Conservation (phyloP, 2,329 filamentous ascomycete genomes). For the Tolypocladium ovalisporum region DNA sequence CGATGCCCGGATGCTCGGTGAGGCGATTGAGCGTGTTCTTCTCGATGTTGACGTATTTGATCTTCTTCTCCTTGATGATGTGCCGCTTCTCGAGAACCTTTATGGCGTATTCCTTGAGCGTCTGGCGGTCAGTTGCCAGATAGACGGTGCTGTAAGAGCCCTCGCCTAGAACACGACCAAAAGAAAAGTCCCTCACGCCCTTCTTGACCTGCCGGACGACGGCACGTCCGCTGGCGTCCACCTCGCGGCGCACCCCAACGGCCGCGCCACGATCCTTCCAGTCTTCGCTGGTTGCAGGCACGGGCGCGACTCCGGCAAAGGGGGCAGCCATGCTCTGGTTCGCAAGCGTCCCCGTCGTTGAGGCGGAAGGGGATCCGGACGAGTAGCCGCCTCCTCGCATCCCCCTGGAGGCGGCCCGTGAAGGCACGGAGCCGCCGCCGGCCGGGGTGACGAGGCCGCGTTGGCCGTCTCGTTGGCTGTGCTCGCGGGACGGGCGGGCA, state of each 20-base stretch:
- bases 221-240: constrained; percentile 74
- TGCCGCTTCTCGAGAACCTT: constrained; percentile 97
- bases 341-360: constrained; percentile 3
- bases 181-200: constrained; percentile 92
- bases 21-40: constrained; percentile 95
- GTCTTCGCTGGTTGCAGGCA: constrained; percentile 63
- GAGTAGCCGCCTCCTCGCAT: constrained; percentile 56
- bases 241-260: constrained; percentile 67
- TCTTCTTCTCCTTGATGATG: constrained; percentile 99
- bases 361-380: constrained; percentile 25
- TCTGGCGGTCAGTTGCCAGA: constrained; percentile 85
- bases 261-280: constrained; percentile 96
- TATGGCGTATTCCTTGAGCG: constrained; percentile 91
- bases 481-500: constrained; percentile 47
- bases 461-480: constrained; percentile 48
- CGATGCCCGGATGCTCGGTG: constrained; percentile 92
- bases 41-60: constrained; percentile 99
- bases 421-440: constrained; percentile 51
- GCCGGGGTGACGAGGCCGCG: neutral
- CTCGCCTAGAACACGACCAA: constrained; percentile 82
- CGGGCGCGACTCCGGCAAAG: constrained; percentile 28
- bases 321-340: constrained; percentile 10
- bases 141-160: constrained; percentile 97
- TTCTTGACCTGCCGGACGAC: constrained; percentile 85
- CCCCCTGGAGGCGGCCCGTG: constrained; percentile 65